Percentiles rank a stretch among this genome's conserved stretches.
These are phyloP conservation scores for Populus simonii DNA, from an alignment of 345 rosid species.

Conservation along the genomic window DNA sequence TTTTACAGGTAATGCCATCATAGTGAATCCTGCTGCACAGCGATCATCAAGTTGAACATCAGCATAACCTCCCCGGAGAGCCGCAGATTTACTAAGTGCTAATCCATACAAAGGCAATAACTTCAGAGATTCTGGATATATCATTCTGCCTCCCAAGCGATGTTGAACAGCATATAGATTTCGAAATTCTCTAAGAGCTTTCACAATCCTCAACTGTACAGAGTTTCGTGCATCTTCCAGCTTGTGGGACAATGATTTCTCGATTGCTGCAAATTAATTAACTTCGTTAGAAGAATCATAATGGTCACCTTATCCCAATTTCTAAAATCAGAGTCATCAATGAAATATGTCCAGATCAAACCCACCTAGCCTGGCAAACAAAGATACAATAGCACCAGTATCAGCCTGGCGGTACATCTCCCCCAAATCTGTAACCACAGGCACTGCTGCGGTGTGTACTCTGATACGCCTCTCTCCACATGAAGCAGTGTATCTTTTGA, in stretches of 20 bases:
- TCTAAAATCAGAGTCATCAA: conserved; percentile 11
- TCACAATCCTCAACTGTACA: conserved; percentile 76
- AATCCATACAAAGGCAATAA: conserved; percentile 77
- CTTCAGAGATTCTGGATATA: conserved; percentile 91
- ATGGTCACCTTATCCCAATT: conserved; percentile 11
- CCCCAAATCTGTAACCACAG: conserved; percentile 86
- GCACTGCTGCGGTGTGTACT: conserved; percentile 90
- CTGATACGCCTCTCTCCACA: conserved; percentile 99
- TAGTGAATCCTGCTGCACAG: conserved; percentile 87
- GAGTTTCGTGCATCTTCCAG: conserved; percentile 87
- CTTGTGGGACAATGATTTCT: conserved; percentile 78
- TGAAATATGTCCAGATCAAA: conserved; percentile 12
- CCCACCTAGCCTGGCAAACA: conserved; percentile 82
- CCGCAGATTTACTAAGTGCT: conserved; percentile 75
- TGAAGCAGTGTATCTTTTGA: conserved; percentile 89
- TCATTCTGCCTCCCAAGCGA: conserved; percentile 88
- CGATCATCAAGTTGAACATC: conserved; percentile 91
- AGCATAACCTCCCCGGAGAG: conserved; percentile 86
- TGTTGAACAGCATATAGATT: conserved; percentile 91
- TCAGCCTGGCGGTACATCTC: conserved; percentile 98
- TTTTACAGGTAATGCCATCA: conserved; percentile 92
- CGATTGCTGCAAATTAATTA: conserved; percentile 68
- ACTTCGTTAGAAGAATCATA: conserved; percentile 12
- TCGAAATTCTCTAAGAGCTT: conserved; percentile 88
- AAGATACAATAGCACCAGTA: conserved; percentile 78